Conservation (phyloP, 2,329 filamentous ascomycete genomes). For the Tetracladium maxilliforme region DNA sequence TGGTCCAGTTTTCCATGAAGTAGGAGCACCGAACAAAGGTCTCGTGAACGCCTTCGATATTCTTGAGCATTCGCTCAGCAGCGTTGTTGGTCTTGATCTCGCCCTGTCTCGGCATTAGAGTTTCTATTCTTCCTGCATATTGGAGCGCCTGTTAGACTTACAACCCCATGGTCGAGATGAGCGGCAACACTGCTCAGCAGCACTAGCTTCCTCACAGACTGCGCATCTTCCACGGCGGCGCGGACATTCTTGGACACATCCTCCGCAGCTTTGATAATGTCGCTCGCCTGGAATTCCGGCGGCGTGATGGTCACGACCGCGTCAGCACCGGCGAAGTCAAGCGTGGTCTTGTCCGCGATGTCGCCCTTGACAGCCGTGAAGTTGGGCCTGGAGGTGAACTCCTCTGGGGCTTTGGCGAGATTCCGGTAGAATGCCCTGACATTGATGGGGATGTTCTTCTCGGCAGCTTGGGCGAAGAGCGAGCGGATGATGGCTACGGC, state of each 20-base stretch:
- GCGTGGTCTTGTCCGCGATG: slow-evolving; percentile 12
- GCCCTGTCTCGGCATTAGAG: slow-evolving; percentile 16
- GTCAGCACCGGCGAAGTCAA: slow-evolving; percentile 16
- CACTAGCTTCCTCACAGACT: no score
- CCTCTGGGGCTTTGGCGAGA: slow-evolving; percentile 11
- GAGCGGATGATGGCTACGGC: slow-evolving; percentile 13
- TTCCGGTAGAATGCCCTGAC: slow-evolving; percentile 16
- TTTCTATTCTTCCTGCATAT: background rate
- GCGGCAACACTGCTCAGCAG: no score
- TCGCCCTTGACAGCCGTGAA: slow-evolving; percentile 15
- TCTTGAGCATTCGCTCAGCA: slow-evolving; percentile 11
- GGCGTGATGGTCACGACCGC: slow-evolving; percentile 17
- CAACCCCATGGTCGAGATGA: slow-evolving; percentile 16
- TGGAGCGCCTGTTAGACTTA: slow-evolving; percentile 6
- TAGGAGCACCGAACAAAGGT: slow-evolving; percentile 17
- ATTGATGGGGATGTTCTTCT: slow-evolving; percentile 3
- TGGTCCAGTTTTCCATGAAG: slow-evolving; percentile 24
- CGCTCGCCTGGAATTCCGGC: slow-evolving; percentile 10
- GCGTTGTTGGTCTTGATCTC: slow-evolving; percentile 20
- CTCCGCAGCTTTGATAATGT: slow-evolving; percentile 8
- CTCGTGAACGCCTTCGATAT: slow-evolving; percentile 9
- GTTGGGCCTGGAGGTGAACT: slow-evolving; percentile 10
- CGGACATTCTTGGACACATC: no score
- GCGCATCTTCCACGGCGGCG: no score
- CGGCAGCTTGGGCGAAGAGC: no score